Conservation (phyloP, 1,139 yeast genomes). For the Debaryomyces nepalensis region DNA sequence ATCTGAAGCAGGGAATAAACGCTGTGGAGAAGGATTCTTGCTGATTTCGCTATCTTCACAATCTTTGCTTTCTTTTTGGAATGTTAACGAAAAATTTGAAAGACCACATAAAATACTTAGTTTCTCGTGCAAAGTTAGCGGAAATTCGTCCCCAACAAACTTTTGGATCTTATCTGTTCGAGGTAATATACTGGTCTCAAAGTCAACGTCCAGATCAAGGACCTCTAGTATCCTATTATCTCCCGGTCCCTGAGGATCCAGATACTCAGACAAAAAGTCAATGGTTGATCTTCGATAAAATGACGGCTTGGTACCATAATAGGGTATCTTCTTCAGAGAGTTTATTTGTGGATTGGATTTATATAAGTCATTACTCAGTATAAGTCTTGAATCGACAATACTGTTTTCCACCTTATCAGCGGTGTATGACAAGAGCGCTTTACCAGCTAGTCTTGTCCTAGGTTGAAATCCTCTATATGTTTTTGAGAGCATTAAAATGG, state of each 20-base stretch:
- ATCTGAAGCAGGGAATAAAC: conserved; percentile 10
- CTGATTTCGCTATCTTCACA: neutral
- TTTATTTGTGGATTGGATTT: conserved; percentile 16
- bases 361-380: conserved; percentile 26
- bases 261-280: conserved; percentile 20
- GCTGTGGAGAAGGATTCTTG: neutral
- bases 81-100: conserved; percentile 17
- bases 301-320: conserved; percentile 19
- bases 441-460: neutral
- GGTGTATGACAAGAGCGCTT: conserved; percentile 7
- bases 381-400: conserved; percentile 14
- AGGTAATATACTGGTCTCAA: conserved; percentile 16
- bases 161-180: conserved; percentile 17
- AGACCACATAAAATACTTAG: conserved; percentile 20
- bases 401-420: neutral
- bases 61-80: conserved; percentile 3
- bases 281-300: conserved; percentile 21
- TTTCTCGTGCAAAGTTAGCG: conserved; percentile 29
- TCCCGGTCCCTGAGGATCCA: conserved; percentile 18
- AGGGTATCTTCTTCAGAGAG: conserved; percentile 17
- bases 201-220: conserved; percentile 18
- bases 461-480: conserved; percentile 2
- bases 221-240: conserved; percentile 17
- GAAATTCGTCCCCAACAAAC: conserved; percentile 26
- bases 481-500: conserved; percentile 7